These are phyloP conservation scores for Marchantia paleacea DNA, from an alignment of 225 moss, liverwort and hornwort species.

Conservation along the genomic window DNA sequence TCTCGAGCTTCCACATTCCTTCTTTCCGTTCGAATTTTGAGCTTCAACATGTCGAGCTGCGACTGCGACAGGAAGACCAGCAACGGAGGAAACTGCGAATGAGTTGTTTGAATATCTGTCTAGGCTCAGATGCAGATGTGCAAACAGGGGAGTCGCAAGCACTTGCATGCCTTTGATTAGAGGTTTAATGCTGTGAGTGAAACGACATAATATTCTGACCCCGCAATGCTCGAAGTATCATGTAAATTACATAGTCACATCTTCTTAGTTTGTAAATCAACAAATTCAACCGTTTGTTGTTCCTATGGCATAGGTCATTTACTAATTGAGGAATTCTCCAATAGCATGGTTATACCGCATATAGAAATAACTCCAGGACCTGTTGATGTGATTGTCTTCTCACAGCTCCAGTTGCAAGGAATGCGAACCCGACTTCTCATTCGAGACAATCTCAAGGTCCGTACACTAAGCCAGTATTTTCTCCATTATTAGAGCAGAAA, in stretches of 20 bases:
- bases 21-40: too few species aligned
- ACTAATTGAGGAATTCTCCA: too few species aligned
- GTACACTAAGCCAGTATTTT: neutral
- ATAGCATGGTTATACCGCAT: too few species aligned
- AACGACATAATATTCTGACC: too few species aligned
- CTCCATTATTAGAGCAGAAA: neutral
- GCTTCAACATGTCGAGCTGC: conserved; percentile 24
- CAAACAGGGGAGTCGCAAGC: neutral
- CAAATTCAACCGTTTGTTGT: too few species aligned
- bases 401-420: conserved; percentile 25
- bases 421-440: conserved; percentile 8
- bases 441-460: conserved; percentile 16
- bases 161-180: neutral
- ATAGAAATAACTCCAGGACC: neutral
- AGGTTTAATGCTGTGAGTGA: neutral
- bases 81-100: conserved; percentile 31
- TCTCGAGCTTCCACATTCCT: too few species aligned
- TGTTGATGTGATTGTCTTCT: neutral
- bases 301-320: too few species aligned
- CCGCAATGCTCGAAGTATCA: too few species aligned
- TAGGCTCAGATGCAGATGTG: neutral
- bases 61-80: conserved; percentile 28
- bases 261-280: too few species aligned
- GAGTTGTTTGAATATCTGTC: neutral
- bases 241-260: too few species aligned